These are phyloP conservation scores for Tephrocybe rancida DNA, from an alignment of 768 basidiomycete genomes.

Conservation along the genomic window DNA sequence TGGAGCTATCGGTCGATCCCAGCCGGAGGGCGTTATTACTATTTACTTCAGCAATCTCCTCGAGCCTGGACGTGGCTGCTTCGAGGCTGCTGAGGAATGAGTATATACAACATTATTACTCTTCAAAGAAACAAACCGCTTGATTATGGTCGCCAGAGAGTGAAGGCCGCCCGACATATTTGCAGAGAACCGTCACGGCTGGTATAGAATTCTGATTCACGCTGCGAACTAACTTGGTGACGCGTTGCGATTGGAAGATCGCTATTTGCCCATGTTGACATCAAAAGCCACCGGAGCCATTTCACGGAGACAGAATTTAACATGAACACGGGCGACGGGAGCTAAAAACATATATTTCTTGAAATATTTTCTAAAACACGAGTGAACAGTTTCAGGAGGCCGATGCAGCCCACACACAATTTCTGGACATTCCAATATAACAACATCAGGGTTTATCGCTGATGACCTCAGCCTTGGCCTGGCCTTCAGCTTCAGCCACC, in stretches of 20 bases:
- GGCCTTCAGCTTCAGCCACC: too few relatives aligned
- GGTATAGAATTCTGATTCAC: background rate
- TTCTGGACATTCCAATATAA: too few relatives aligned
- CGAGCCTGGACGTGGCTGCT: conserved; percentile 92
- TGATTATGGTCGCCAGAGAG: conserved; percentile 81
- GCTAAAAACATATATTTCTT: background rate
- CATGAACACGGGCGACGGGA: background rate
- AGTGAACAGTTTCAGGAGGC: background rate
- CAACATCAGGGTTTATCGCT: too few relatives aligned
- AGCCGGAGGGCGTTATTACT: conserved; percentile 17
- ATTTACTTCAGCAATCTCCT: conserved; percentile 74
- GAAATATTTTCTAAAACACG: background rate
- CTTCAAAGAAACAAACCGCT: conserved; percentile 51
- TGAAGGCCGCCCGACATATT: conserved; percentile 58
- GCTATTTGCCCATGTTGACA: conserved; percentile 14
- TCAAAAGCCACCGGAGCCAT: background rate
- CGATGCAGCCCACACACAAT: background rate
- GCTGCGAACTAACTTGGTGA: background rate
- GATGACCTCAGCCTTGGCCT: too few relatives aligned
- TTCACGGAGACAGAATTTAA: background rate
- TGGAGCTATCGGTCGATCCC: conserved; percentile 15
- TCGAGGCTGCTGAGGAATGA: conserved; percentile 59
- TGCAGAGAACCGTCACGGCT: background rate
- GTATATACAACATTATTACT: background rate
- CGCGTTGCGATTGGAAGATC: conserved; percentile 9